Evolutionary conservation across 2,329 filamentous ascomycete genomes (phyloP).

Genomic region (Decorospora gaudefroyi): DNA sequence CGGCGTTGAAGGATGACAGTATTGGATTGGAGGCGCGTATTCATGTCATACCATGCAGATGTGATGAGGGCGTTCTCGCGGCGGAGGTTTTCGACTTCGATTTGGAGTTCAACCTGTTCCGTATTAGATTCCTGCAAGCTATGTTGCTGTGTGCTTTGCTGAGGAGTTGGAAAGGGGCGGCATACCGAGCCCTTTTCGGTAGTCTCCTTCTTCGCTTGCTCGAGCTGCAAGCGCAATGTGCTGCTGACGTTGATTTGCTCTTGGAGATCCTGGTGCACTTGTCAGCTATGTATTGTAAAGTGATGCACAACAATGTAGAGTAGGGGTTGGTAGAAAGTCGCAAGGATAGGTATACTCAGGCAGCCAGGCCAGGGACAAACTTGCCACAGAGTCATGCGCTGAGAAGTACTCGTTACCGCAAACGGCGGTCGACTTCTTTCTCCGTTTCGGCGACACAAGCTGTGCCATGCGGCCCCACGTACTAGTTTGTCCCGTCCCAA

Average conservation of each 20-base stretch:
- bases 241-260: constrained; percentile 32
- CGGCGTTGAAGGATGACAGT: constrained; percentile 76
- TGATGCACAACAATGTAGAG: no score
- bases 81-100: constrained; percentile 69
- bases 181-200: constrained; percentile 46
- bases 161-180: constrained; percentile 6
- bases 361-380: constrained; percentile 37
- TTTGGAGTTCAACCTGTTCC: constrained; percentile 41
- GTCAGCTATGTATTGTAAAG: constrained; percentile 22
- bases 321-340: constrained; percentile 11
- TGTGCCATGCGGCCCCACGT: constrained; percentile 33
- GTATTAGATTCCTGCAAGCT: no score
- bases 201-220: constrained; percentile 41
- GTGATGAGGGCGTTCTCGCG: constrained; percentile 78
- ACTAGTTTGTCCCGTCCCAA: constrained; percentile 30
- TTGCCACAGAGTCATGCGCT: constrained; percentile 33
- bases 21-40: constrained; percentile 78
- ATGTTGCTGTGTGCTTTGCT: background rate
- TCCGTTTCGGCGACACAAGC: constrained; percentile 29
- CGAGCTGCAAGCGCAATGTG: constrained; percentile 38
- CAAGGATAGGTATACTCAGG: constrained; percentile 34
- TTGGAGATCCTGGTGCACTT: constrained; percentile 37
- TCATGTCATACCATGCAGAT: constrained; percentile 85
- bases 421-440: constrained; percentile 18
- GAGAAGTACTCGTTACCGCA: constrained; percentile 25